Evolutionary conservation across 306 rosid genomes (phyloP).

Genomic region (Comarum palustre): DNA sequence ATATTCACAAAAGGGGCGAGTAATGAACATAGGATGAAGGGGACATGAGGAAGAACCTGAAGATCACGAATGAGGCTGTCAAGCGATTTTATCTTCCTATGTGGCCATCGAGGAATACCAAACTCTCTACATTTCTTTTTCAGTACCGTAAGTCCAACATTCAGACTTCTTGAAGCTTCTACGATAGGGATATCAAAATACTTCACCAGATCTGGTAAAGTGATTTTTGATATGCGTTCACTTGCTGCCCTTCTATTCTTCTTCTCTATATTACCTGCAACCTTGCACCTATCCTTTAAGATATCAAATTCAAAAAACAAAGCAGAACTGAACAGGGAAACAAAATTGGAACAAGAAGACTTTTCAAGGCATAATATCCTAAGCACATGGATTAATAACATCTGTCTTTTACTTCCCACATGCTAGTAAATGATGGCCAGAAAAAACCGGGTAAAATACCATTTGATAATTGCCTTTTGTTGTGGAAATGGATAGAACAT

Average conservation of each 20-base stretch:
- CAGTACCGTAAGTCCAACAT: constrained; percentile 82
- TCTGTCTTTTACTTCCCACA: background rate
- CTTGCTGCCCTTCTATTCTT: constrained; percentile 78
- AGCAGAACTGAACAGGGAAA: constrained; percentile 16
- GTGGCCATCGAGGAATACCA: constrained; percentile 95
- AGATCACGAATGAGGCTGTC: constrained; percentile 82
- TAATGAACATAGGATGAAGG: constrained; percentile 16
- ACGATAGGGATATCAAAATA: constrained; percentile 75
- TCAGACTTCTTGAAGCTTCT: constrained; percentile 75
- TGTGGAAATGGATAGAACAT: background rate
- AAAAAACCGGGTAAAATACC: background rate
- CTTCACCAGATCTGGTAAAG: constrained; percentile 73
- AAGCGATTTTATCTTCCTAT: constrained; percentile 87
- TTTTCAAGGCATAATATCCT: background rate
- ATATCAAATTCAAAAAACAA: constrained; percentile 25
- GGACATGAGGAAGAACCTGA: constrained; percentile 52
- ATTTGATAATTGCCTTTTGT: background rate
- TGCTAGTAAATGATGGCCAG: background rate
- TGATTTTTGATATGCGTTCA: constrained; percentile 53
- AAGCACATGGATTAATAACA: background rate
- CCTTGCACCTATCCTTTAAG: constrained; percentile 37
- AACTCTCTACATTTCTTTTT: constrained; percentile 88
- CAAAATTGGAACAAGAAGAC: background rate
- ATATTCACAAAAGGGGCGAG: background rate
- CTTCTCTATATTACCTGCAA: constrained; percentile 45